phyloP scores from a whole-genome alignment of 805 yeast genomes.

The Starmerella gropengiesseri region DNA sequence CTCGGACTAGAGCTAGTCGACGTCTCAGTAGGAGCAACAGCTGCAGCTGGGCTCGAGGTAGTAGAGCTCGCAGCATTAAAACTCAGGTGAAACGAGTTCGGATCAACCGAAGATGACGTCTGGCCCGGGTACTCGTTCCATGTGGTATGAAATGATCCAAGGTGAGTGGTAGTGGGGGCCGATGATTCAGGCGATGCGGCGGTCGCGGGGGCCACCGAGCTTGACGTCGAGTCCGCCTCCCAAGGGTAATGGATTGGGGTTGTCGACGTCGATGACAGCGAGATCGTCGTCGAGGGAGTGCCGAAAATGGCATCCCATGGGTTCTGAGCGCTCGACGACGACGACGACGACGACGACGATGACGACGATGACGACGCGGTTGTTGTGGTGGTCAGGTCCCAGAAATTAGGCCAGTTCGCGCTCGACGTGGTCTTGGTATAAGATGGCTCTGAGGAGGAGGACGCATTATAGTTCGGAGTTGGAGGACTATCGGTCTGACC shows the following conservation, averaged over 20 bases:
- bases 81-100: constrained; percentile 1
- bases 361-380: background rate
- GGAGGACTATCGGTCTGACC: too few relatives aligned
- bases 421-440: too few relatives aligned
- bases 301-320: too few relatives aligned
- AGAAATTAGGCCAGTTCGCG: too few relatives aligned
- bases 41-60: background rate
- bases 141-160: constrained; percentile 6
- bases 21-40: background rate
- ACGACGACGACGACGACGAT: background rate
- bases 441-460: too few relatives aligned
- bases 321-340: background rate
- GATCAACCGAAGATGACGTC: too few relatives aligned
- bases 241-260: background rate
- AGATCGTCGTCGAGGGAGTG: background rate
- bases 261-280: background rate
- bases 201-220: constrained; percentile 2
- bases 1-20: background rate
- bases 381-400: too few relatives aligned
- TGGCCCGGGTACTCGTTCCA: background rate
- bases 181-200: background rate
- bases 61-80: background rate
- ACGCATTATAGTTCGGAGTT: too few relatives aligned
- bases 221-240: background rate
- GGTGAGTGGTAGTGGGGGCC: too few relatives aligned